Base-by-base conservation (phyloP, 2,329 filamentous ascomycete genomes). In the Neofusicoccum kwambonambiense region DNA sequence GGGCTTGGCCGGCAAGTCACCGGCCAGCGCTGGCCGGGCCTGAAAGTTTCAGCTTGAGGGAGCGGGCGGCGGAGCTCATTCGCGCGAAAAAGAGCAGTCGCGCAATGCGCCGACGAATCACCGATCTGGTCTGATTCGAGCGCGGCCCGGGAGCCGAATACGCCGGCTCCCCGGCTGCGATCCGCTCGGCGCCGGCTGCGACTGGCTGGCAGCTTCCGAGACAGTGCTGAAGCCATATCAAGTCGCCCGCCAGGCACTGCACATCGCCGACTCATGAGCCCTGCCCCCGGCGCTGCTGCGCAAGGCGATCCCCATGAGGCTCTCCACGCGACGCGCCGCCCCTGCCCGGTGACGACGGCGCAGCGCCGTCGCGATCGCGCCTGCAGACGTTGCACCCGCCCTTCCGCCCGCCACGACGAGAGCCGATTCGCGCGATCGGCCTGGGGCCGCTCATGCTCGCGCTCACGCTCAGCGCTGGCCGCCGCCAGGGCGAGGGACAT, bases 281-380 rank as follows among this genome's bases (percentile, higher is more conserved):
- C 51, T 41, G 5, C n/a, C 51, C 34, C 27, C 15, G 22, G 27
- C 15, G 8, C 17, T 12, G 15, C 22, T 15, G 11, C 22, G 47
- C 52, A 57, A 57, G 39, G 52, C 19, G 39, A 57, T 57, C 37
- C 52, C 19, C 39, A 42, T 42, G 37, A 57, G 39, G 52, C 52
- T 57, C 52, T 31, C 37, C 35, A 39, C 7, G 17, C n/a, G 17
- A 3, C 9, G 45, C 45, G 9, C 12, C 2, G 22, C 47, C 47
- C 27, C 47, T 50, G 22, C n/a, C 47, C 47, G 47, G 47, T 50
- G 45, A 49, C 45, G 45, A 49, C 19, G 17, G 45, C 45, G 45
- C 27, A 27, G 19, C 17, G 27, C 45, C 45, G 27, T 11, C 45
- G 13, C 27, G 45, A 49, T 49, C 45, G 45, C 27, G 13, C 47